Conservation (phyloP, 2,329 filamentous ascomycete species). For the Fusarium udum region DNA sequence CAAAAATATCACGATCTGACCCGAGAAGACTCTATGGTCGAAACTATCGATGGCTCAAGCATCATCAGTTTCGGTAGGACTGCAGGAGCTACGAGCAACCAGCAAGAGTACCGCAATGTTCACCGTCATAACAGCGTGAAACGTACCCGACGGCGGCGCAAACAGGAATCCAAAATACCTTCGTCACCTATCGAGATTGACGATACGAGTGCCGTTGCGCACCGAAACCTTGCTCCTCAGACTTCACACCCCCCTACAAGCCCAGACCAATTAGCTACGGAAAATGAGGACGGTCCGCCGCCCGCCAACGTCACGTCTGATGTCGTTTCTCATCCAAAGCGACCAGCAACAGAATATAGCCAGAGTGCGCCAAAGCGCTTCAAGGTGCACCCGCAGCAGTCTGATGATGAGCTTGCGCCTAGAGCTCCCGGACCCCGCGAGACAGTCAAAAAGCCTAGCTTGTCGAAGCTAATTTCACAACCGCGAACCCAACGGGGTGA, state of each 20-base stretch:
- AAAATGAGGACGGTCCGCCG: conserved; percentile 21
- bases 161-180: background rate
- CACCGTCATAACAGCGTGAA: conserved; percentile 8
- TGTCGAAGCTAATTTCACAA: conserved; percentile 16
- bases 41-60: conserved; percentile 31
- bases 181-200: conserved; percentile 7
- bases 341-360: conserved; percentile 6
- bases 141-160: conserved; percentile 14
- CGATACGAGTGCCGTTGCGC: conserved; percentile 17
- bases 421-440: background rate
- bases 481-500: conserved; percentile 38
- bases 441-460: conserved; percentile 23
- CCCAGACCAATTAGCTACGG: conserved; percentile 38
- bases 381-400: conserved; percentile 15
- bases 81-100: conserved; percentile 10
- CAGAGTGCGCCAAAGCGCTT: conserved; percentile 19
- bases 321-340: conserved; percentile 12
- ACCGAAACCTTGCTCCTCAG: conserved; percentile 27
- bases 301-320: conserved; percentile 40
- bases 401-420: conserved; percentile 46
- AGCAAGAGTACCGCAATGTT: conserved; percentile 37
- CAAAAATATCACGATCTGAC: conserved; percentile 25
- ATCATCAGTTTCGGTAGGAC: conserved; percentile 19
- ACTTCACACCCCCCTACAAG: conserved; percentile 16
- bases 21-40: conserved; percentile 31